Evolutionary conservation across 169 alveolate species (phyloP).

Genomic region (Babesia ovis): DNA sequence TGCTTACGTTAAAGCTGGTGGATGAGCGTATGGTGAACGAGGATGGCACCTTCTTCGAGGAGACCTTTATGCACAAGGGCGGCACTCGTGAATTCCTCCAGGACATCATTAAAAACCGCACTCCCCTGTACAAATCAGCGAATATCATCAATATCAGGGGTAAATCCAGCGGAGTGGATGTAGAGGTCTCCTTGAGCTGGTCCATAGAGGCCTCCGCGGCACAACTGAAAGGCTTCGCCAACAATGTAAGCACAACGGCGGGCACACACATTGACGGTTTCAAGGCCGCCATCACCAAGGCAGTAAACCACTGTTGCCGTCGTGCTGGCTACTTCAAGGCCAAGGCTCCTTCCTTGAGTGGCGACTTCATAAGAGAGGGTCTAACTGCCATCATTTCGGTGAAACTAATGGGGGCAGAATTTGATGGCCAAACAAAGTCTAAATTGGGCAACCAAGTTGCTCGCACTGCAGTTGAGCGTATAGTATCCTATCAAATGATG

Average conservation of each 20-base stretch:
- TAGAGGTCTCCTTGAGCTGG: slow-evolving; percentile 69
- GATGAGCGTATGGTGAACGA: slow-evolving; percentile 48
- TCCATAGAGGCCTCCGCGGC: slow-evolving; percentile 67
- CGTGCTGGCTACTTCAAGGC: slow-evolving; percentile 60
- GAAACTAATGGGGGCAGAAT: slow-evolving; percentile 78
- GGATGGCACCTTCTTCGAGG: slow-evolving; percentile 49
- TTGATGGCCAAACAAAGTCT: slow-evolving; percentile 86
- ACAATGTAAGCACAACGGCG: slow-evolving; percentile 79
- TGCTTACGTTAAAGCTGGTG: slow-evolving; percentile 34
- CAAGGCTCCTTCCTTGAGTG: slow-evolving; percentile 60
- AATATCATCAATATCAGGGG: slow-evolving; percentile 56
- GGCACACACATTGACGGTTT: slow-evolving; percentile 85
- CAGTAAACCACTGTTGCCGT: slow-evolving; percentile 64
- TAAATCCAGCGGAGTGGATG: slow-evolving; percentile 37
- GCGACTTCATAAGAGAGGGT: slow-evolving; percentile 79
- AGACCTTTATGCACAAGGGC: slow-evolving; percentile 46
- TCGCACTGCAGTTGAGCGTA: slow-evolving; percentile 71
- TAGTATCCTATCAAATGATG: slow-evolving; percentile 68
- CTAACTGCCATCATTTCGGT: slow-evolving; percentile 80
- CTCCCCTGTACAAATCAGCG: slow-evolving; percentile 60
- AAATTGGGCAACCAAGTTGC: slow-evolving; percentile 77
- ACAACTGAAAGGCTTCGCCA: slow-evolving; percentile 73
- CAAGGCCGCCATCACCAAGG: slow-evolving; percentile 74
- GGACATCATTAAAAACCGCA: slow-evolving; percentile 58
- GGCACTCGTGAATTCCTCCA: slow-evolving; percentile 64